Conservation (phyloP, 345 rosid species). For the Salix purpurea region DNA sequence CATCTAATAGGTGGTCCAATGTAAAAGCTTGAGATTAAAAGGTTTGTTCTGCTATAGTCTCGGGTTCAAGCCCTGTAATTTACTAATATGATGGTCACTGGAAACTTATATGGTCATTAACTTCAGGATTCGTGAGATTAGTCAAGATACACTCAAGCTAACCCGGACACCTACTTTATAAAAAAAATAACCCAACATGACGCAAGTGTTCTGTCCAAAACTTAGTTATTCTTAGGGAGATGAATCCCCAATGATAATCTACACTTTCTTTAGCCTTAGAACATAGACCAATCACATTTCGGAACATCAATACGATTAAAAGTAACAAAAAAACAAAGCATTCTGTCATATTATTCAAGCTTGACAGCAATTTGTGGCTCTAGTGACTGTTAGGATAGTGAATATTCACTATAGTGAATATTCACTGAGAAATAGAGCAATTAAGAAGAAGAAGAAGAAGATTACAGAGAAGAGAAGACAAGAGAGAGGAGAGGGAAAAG, state of each 20-base stretch:
- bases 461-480: no score
- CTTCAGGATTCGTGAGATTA: no score
- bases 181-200: background rate
- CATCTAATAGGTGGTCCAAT: no score
- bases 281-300: background rate
- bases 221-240: background rate
- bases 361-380: background rate
- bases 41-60: accelerated
- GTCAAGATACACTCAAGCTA: accelerated
- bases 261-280: background rate
- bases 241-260: background rate
- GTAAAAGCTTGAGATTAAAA: no score
- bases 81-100: no score
- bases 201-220: background rate
- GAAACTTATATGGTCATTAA: no score
- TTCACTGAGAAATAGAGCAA: no score
- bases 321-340: background rate
- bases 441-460: no score
- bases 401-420: no score
- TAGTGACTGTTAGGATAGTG: background rate
- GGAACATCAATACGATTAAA: background rate
- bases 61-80: accelerated
- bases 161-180: no score
- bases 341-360: background rate
- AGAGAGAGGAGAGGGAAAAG: no score